Conservation (phyloP, 768 basidiomycete species). For the Termitomyces sp. region DNA sequence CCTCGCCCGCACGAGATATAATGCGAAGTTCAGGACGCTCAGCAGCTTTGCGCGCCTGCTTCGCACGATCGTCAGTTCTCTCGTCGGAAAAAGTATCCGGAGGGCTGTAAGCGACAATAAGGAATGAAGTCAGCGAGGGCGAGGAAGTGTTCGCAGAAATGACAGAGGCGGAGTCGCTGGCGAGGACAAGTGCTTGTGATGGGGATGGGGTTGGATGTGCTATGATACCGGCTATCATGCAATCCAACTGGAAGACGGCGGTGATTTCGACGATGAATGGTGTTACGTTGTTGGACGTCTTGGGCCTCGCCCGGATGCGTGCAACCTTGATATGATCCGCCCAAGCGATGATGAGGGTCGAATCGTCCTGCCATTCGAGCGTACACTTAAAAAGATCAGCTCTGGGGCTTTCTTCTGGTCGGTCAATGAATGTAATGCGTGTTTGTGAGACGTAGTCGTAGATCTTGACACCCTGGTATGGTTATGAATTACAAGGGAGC, state of each 20-base stretch:
- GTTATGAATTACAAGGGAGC: neutral
- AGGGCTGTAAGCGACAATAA: conserved; percentile 83
- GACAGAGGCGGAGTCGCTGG: conserved; percentile 10
- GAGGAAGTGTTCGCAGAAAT: conserved; percentile 13
- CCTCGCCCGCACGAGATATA: conserved; percentile 84
- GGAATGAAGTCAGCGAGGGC: conserved; percentile 57
- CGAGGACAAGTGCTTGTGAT: conserved; percentile 12
- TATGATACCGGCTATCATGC: conserved; percentile 89
- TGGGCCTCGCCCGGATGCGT: conserved; percentile 61
- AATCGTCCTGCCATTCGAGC: conserved; percentile 89
- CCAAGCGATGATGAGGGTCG: conserved; percentile 89
- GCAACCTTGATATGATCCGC: conserved; percentile 91
- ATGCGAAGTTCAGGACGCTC: conserved; percentile 94
- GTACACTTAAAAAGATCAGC: conserved; percentile 94
- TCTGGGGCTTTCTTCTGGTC: conserved; percentile 76
- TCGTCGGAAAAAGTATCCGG: conserved; percentile 73
- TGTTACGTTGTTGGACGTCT: conserved; percentile 36
- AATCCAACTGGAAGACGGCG: conserved; percentile 88
- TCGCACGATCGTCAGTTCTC: conserved; percentile 62
- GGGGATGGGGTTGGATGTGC: conserved; percentile 54
- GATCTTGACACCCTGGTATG: conserved; percentile 82
- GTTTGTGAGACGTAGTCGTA: conserved; percentile 78
- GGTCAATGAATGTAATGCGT: conserved; percentile 81
- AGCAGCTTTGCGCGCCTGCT: conserved; percentile 77
- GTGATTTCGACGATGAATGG: conserved; percentile 82